These are phyloP conservation scores for Pythium insidiosum DNA, from an alignment of 352 stramenopile genomes.

Conservation along the genomic window DNA sequence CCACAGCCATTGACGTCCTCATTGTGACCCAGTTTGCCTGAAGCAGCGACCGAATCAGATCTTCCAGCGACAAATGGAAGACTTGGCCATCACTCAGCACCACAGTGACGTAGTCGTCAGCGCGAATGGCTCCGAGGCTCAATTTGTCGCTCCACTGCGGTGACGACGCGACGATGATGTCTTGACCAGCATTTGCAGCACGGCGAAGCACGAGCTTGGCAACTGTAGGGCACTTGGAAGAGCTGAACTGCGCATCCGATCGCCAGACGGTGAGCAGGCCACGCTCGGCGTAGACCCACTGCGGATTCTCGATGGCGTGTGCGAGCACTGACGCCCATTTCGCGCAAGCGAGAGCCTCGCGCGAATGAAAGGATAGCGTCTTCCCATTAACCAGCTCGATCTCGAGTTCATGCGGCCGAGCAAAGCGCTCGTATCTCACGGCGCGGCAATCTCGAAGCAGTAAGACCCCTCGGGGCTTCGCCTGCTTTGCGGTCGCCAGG, in stretches of 20 bases:
- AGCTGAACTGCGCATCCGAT: conserved; percentile 22
- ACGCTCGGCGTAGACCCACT: conserved; percentile 25
- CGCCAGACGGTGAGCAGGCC: conserved; percentile 26
- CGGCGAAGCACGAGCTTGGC: conserved; percentile 17
- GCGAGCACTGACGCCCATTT: conserved; percentile 30
- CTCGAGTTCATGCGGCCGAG: conserved; percentile 26
- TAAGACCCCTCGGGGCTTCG: conserved; percentile 19
- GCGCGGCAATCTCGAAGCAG: conserved; percentile 21
- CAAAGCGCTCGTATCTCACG: conserved; percentile 29
- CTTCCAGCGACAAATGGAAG: conserved; percentile 26
- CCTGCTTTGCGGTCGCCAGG: conserved; percentile 8
- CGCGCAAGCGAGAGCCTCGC: conserved; percentile 23
- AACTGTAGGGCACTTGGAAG: conserved; percentile 21
- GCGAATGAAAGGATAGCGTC: conserved; percentile 16
- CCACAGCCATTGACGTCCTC: conserved; percentile 13
- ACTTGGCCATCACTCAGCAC: conserved; percentile 17
- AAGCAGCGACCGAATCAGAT: conserved; percentile 20
- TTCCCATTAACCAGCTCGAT: conserved; percentile 25
- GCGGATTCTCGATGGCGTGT: conserved; percentile 28
- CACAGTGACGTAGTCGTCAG: conserved; percentile 10
- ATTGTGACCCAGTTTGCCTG: conserved; percentile 13
- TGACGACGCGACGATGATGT: too few species aligned
- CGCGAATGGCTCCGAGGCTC: conserved; percentile 15
- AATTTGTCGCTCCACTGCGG: conserved; percentile 28
- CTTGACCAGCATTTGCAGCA: too few species aligned